phyloP scores from a whole-genome alignment of 306 rosid genomes.

The Benincasa hispida region DNA sequence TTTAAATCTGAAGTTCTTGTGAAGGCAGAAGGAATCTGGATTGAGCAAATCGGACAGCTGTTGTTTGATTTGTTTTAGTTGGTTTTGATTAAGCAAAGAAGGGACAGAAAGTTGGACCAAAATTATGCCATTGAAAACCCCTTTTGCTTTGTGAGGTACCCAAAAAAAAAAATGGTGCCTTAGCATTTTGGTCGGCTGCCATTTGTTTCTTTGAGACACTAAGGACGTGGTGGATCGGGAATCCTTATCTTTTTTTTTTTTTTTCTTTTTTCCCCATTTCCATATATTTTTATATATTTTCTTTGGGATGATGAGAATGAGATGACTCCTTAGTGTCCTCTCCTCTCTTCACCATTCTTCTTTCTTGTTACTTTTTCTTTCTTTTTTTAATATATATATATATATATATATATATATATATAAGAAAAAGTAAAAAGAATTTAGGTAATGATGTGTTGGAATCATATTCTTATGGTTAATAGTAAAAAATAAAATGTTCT shows the following conservation, averaged over 20 bases:
- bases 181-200: slow-evolving; percentile 2
- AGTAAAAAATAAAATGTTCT: not conserved
- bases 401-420: too few species aligned
- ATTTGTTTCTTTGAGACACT: not conserved
- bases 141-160: not conserved
- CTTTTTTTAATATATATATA: not conserved
- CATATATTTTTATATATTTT: not conserved
- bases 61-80: slow-evolving; percentile 5
- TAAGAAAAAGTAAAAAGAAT: not conserved
- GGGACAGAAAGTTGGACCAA: not conserved
- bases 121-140: not conserved
- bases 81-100: slow-evolving; percentile 1
- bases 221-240: slow-evolving; percentile 2
- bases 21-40: slow-evolving; percentile 2
- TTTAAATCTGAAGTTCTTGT: not conserved
- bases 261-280: not conserved
- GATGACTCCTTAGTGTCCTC: not conserved
- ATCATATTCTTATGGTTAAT: not conserved
- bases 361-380: not conserved
- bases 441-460: not conserved
- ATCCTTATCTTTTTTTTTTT: not conserved
- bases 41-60: not conserved
- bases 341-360: not conserved
- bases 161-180: not conserved
- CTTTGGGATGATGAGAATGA: not conserved